Evolutionary conservation across 352 stramenopile species (phyloP), one percentile per base, ranked within the genome.

Genomic region (Phytophthora lateralis): DNA sequence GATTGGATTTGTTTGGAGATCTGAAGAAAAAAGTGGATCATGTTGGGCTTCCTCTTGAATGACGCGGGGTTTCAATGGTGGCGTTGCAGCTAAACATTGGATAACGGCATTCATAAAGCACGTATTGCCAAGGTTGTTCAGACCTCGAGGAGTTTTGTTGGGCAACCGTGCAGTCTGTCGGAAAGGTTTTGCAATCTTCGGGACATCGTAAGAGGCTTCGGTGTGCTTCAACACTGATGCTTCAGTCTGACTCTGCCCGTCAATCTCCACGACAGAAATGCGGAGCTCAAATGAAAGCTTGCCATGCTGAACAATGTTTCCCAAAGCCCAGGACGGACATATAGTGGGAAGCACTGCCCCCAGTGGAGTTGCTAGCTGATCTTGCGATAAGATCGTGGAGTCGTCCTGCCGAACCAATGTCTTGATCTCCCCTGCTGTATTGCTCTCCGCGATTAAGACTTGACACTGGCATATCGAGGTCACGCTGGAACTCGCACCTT

Each of bases 41-140:
- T 24, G 6, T 8, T 43, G 37, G 39, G 21, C 14, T 45, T 93
- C 76, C 1, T 86, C 75, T 14, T 69, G 87, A 0, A 97, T 51
- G 73, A 98, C 97, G 65, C 98, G 98, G 30, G 94, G 69, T 10
- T 82, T 71, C 4, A 99, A 54, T 14, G 97, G 64, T 11, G 86
- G 80, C 0, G 96, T 99, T 54, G 97, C 84, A 2, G 73, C 82
- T n/a, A 99, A 63, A 63, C 96, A 99, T 59, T 93, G 82, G 4
- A 93, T 51, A n/a, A 83, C 78, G 12, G 76, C 76, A 63, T 91
- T 93, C 82, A 93, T 92, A 60, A 91, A 93, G 63, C 85, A 93
- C 12, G 85, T 91, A 39, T 93, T 93, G 26, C 82, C 85, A 4
- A 93, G 54, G 47, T 91, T 93, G 7, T 53, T 39, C 7, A 93